These are phyloP conservation scores for Quercus agrifolia DNA, from an alignment of 306 rosid genomes.

Conservation along the genomic window DNA sequence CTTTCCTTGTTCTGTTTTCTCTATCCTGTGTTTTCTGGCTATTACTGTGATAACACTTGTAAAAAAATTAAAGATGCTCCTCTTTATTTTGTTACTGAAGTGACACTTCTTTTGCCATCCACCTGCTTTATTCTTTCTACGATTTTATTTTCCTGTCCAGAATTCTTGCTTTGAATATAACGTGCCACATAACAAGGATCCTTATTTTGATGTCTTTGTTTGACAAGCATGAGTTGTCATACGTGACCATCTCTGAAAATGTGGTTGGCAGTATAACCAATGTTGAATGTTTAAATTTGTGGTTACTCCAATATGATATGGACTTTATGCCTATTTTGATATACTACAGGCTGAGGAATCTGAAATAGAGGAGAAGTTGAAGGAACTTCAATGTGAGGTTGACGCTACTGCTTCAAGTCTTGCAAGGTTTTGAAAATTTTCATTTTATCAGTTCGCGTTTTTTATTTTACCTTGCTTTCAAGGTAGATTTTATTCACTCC, in stretches of 20 bases:
- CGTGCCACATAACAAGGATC: not conserved
- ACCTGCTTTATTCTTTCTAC: not conserved
- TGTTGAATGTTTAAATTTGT: not conserved
- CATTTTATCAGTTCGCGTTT: conserved; percentile 5
- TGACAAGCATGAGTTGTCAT: not conserved
- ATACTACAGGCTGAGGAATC: conserved; percentile 74
- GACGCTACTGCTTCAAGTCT: conserved; percentile 40
- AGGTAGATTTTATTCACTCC: conserved; percentile 16
- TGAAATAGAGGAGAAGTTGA: conserved; percentile 59
- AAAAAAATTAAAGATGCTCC: not conserved
- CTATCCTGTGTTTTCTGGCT: not conserved
- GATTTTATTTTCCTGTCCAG: not conserved
- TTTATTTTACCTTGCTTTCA: conserved; percentile 18
- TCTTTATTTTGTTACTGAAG: not conserved
- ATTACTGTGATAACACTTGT: not conserved
- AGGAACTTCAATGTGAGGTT: conserved; percentile 51
- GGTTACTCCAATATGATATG: not conserved
- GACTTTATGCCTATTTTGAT: conserved; percentile 5
- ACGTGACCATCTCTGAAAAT: not conserved
- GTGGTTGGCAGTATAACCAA: not conserved
- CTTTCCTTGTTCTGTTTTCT: not conserved
- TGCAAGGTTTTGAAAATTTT: conserved; percentile 39
- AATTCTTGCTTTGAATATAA: not conserved
- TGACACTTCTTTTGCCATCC: not conserved
- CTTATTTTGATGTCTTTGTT: not conserved